Evolutionary conservation across 176 grass and related monocot species (phyloP).

Genomic region (Oropetium thomaeum): DNA sequence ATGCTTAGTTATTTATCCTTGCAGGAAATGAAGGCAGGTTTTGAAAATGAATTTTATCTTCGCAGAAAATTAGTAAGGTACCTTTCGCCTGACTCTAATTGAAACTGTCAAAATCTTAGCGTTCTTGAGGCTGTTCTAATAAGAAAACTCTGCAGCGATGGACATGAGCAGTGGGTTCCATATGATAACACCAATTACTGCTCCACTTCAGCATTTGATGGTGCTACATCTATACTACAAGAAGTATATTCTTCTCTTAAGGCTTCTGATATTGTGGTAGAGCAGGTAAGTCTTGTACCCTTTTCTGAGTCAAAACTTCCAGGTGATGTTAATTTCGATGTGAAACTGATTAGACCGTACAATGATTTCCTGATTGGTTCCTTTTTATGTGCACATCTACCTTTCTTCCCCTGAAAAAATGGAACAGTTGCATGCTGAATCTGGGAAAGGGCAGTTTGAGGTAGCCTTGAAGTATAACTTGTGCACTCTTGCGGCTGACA

Average conservation of each 20-base stretch:
- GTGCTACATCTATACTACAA: conserved; percentile 65
- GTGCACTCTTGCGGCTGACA: conserved; percentile 88
- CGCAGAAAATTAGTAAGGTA: conserved; percentile 84
- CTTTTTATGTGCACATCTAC: neutral
- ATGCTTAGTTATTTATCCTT: conserved; percentile 31
- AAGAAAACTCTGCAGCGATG: conserved; percentile 57
- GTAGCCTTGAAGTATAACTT: conserved; percentile 75
- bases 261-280: conserved; percentile 65
- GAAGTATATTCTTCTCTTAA: conserved; percentile 78
- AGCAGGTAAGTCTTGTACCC: conserved; percentile 55
- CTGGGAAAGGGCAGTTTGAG: conserved; percentile 94
- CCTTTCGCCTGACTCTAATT: conserved; percentile 13
- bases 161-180: conserved; percentile 65
- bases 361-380: conserved; percentile 5
- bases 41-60: conserved; percentile 95
- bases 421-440: conserved; percentile 85
- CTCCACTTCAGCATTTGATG: conserved; percentile 82
- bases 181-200: conserved; percentile 83
- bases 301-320: neutral
- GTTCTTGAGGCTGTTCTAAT: conserved; percentile 24
- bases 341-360: conserved; percentile 2
- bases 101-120: neutral
- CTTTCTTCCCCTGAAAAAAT: neutral
- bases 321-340: neutral
- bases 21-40: conserved; percentile 85